phyloP scores from a whole-genome alignment of 306 rosid genomes.

The Styphnolobium japonicum region DNA sequence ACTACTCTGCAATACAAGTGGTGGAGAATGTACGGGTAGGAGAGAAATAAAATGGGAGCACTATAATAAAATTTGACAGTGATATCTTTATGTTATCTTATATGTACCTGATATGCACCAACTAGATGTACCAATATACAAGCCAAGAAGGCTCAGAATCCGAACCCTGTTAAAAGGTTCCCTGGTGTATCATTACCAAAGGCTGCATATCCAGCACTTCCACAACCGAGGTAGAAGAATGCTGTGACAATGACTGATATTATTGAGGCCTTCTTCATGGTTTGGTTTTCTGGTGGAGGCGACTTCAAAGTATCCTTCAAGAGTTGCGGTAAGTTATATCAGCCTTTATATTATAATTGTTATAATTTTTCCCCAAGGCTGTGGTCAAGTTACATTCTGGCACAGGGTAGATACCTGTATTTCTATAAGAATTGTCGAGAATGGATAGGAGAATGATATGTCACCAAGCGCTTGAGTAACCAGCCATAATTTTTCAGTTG shows the following conservation, averaged over 20 bases:
- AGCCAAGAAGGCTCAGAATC: constrained; percentile 62
- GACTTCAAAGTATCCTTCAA: constrained; percentile 86
- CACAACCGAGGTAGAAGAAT: constrained; percentile 59
- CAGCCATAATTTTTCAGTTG: constrained; percentile 58
- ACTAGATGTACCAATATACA: constrained; percentile 66
- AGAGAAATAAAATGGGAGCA: neutral
- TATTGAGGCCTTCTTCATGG: constrained; percentile 61
- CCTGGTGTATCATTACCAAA: constrained; percentile 73
- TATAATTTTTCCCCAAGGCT: neutral
- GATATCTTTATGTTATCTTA: neutral
- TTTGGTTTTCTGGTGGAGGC: constrained; percentile 75
- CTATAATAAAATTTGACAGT: neutral
- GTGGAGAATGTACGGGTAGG: neutral
- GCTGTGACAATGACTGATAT: constrained; percentile 45
- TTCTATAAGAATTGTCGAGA: constrained; percentile 71
- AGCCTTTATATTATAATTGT: neutral
- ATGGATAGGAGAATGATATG: constrained; percentile 83
- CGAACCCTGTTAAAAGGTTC: constrained; percentile 71
- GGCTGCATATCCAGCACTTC: constrained; percentile 75
- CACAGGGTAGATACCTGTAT: constrained; percentile 58
- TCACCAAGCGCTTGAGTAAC: constrained; percentile 82
- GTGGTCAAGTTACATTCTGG: neutral
- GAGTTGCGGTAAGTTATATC: constrained; percentile 8
- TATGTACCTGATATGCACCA: constrained; percentile 77
- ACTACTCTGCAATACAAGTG: neutral